Base-by-base conservation (phyloP, 2,329 filamentous ascomycete species). In the Sarocladiaceae sp. region DNA sequence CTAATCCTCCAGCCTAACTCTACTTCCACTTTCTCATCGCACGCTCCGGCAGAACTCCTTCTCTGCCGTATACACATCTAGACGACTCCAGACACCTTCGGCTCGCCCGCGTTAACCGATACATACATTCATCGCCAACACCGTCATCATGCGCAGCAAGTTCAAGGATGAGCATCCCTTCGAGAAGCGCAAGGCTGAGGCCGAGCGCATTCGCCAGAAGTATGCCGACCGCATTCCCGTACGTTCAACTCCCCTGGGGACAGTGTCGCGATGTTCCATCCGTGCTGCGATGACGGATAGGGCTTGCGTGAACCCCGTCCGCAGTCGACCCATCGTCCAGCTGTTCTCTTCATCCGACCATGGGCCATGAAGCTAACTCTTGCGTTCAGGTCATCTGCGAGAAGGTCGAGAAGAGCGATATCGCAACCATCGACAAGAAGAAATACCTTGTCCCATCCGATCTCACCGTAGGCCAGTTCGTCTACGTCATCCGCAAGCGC, bases 131-230 rank as follows among this genome's bases (percentile, higher is more conserved):
- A 45, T 44, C 51, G 47, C 43, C 51, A 58, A 57, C 55, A 64
- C 65, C 64, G 62, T 63, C 76, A 88, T 63, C 56, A 96, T 96
- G 89, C 86, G 90, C 66, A 95, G 88, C 78, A 97, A 97, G 82
- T 98, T 98, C 73, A 98, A 98, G 89, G 93, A 98, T 83, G 93
- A 97, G 82, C 93, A 97, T 70, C 89, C 88, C 59, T 97, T 97
- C 68, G 93, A 97, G 85, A 98, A 98, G 88, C 89, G 93, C 75
- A 96, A 97, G 88, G 93, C 93, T 55, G 93, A 98, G 75, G 93
- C 93, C 65, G 93, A 98, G 78, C 90, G 93, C 69, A 96, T 96
- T 68, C 89, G 93, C 56, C 90, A 96, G 76, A 98, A 98, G 73
- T 98, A 98, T 68, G 83, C 88, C 57, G 93, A 98, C 68, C 88